Evolutionary conservation across 2,329 filamentous ascomycete genomes (phyloP), one percentile per base, ranked within the genome.

Genomic region (Exophiala calicioides): DNA sequence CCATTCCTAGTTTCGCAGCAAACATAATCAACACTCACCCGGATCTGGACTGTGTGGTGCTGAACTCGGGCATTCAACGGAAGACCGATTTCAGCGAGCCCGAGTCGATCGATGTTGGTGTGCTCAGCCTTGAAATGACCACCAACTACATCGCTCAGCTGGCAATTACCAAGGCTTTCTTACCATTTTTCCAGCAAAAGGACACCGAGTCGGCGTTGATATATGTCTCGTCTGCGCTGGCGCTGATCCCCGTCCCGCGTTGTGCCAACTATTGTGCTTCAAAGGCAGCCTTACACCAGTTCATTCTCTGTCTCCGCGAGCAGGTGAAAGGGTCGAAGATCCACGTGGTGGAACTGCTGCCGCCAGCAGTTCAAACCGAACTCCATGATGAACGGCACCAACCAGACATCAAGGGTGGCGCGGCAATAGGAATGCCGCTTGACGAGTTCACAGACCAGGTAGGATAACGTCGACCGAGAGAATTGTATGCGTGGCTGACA

Each of bases 341-440:
- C 57, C 3, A 30, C 13, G 69, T 80, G n/a, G 64, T 79, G 27
- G 77, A 80, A 59, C 66, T 80, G 7, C 76, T 73, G 44, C 77
- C 77, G 3, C 78, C 77, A 0, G 74, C 75, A 1, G 76, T 80
- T 26, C 77, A 80, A 63, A 80, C 76, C 0, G 77, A 80, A 58
- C 60, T 80, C 19, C 77, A 79, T 49, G 76, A 80, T 48, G 67
- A 66, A 20, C 76, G 76, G 60, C 72, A 79, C 47, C 76, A 78
- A 62, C 76, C 75, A 0, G 74, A 79, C 53, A 65, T 77, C 56
- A 70, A 75, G 58, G 66, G 73, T 44, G 76, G 75, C 1, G 56
- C 69, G 12, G 50, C 64, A n/a, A 68, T 79, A 16, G 77, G 76
- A 1, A 80, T 81, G 72, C 76, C 76, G 3, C 54, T 80, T 38